These are phyloP conservation scores for Quercus lobata DNA, from an alignment of 331 rosid genomes.

Conservation along the genomic window DNA sequence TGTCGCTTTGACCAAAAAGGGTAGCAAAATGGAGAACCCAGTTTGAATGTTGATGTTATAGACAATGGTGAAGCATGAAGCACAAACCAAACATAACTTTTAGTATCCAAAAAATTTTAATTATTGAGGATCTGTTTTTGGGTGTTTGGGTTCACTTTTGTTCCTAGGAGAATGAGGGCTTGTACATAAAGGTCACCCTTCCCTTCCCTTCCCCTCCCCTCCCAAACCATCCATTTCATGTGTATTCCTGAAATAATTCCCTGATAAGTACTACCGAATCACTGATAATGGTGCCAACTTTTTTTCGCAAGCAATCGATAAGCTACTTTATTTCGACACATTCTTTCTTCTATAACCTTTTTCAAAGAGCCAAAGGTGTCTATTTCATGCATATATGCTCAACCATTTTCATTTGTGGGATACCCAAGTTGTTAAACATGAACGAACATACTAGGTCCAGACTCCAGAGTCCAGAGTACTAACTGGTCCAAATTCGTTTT, in stretches of 20 bases:
- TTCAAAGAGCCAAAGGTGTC: background rate
- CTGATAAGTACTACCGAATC: background rate
- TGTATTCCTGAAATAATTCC: background rate
- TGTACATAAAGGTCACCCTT: background rate
- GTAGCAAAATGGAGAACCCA: too few species aligned
- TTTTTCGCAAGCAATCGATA: background rate
- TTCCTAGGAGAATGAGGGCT: background rate
- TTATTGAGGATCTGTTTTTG: too few species aligned
- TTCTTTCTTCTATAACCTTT: background rate
- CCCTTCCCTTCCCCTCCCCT: background rate
- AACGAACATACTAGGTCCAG: background rate
- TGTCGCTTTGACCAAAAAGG: too few species aligned
- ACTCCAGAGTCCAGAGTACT: background rate
- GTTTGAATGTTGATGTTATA: too few species aligned
- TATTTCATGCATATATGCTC: slow-evolving; percentile 1
- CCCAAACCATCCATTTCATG: background rate
- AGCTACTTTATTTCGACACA: background rate
- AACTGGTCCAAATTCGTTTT: background rate
- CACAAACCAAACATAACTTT: too few species aligned
- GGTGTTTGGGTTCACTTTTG: too few species aligned
- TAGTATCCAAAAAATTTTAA: too few species aligned
- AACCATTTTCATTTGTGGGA: background rate
- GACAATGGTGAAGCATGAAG: too few species aligned
- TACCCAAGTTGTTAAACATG: background rate
- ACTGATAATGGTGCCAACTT: background rate